These are phyloP conservation scores for Globisporangium acanthophoron DNA, from an alignment of 352 stramenopile genomes.

Conservation along the genomic window DNA sequence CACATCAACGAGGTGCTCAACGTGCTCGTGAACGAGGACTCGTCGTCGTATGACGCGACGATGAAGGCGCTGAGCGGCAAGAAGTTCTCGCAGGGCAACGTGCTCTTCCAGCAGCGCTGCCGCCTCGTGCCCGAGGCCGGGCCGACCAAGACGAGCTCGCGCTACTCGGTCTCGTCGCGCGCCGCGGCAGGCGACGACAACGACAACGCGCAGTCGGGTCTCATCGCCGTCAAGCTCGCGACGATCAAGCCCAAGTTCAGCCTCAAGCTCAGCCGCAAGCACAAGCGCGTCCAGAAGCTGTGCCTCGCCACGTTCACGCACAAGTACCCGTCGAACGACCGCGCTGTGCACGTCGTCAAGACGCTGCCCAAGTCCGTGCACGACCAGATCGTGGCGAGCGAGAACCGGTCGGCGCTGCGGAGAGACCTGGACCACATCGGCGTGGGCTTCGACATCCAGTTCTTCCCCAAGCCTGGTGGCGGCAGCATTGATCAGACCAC, in stretches of 20 bases:
- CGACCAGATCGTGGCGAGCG: constrained; percentile 39
- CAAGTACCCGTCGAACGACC: constrained; percentile 34
- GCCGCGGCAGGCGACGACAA: neutral
- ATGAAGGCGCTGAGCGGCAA: constrained; percentile 47
- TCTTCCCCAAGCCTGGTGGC: constrained; percentile 17
- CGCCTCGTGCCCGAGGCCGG: constrained; percentile 15
- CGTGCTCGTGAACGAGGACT: constrained; percentile 41
- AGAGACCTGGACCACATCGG: constrained; percentile 53
- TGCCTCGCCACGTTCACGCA: constrained; percentile 43
- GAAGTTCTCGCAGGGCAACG: constrained; percentile 38
- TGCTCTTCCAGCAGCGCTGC: constrained; percentile 42
- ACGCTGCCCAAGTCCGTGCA: constrained; percentile 50
- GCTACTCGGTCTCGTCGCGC: neutral
- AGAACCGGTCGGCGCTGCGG: constrained; percentile 48
- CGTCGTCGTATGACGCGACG: constrained; percentile 34
- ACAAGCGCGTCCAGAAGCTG: constrained; percentile 50
- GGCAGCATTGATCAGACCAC: constrained; percentile 30
- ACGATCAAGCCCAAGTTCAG: constrained; percentile 23
- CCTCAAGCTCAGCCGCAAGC: constrained; percentile 23
- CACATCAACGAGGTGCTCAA: constrained; percentile 64
- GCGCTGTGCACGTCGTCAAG: constrained; percentile 56
- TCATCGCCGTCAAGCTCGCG: constrained; percentile 31
- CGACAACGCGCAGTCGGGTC: constrained; percentile 16
- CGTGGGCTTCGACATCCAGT: constrained; percentile 55
- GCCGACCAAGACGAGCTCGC: neutral